Evolutionary conservation across 768 basidiomycete species (phyloP), one percentile per base, ranked within the genome.

Genomic region (Termitomyces sp.): DNA sequence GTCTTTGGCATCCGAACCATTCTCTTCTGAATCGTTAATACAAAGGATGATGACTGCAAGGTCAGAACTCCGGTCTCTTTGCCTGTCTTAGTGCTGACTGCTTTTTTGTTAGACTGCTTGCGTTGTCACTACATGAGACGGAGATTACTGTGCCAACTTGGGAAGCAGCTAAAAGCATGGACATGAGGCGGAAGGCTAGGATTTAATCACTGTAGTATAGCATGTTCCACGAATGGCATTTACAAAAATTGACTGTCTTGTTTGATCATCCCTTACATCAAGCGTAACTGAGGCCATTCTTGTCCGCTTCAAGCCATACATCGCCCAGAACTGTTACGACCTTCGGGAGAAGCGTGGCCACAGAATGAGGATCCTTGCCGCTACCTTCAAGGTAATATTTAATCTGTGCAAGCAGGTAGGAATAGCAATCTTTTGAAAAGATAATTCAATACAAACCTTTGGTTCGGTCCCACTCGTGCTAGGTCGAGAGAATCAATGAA

Each of bases 391-490:
- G 74, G 66, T 95, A 95, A 69, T 88, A 92, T 68, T 95, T 95
- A 73, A 94, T 90, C 89, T 80, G 47, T n/a, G 45, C 45, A n/a
- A 30, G 32, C 24, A 53, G 26, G 10, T 53, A 1, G 38, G 38
- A 6, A 40, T 42, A 35, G 79, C 53, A 36, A 47, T 45, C 54
- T 32, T 24, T 7, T 10, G 1, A 22, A 58, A 24, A 48, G 5
- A 36, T 0, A 36, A 6, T 8, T 7, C 18, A 30, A 32, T 16
- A n/a, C 33, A 42, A 22, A 57, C 90, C 83, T 94, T 94, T 0
- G 92, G 92, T 64, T 94, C 92, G 14, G 93, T 95, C 20, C 93
- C 93, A 63, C 90, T 92, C 30, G 92, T 94, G 54, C 92, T 60
- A 14, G 12, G n/a, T 42, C 9, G 8, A 42, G 26, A 53, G 42